Evolutionary conservation across 208 protist species (phyloP).

Genomic region (Novymonas esmeraldas): DNA sequence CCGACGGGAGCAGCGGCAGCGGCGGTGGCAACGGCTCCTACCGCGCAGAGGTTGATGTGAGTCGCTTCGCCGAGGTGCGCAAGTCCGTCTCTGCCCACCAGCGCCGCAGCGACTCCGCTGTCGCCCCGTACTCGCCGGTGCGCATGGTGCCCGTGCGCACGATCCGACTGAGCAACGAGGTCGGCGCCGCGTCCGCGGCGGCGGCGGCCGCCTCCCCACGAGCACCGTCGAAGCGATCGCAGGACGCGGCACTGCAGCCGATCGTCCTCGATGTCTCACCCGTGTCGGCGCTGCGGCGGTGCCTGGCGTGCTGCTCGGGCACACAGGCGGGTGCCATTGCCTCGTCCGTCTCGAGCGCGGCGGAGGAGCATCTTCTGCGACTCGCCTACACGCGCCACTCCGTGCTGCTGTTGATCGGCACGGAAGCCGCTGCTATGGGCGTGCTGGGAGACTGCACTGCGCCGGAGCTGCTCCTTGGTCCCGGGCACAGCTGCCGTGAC

Average conservation of each 20-base stretch:
- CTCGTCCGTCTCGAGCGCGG: slow-evolving; percentile 35
- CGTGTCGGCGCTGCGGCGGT: slow-evolving; percentile 36
- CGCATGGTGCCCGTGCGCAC: slow-evolving; percentile 55
- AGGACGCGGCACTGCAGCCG: slow-evolving; percentile 45
- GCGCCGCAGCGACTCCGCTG: slow-evolving; percentile 3
- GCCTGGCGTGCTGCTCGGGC: slow-evolving; percentile 45
- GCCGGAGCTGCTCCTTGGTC: slow-evolving; percentile 52
- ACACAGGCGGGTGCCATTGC: slow-evolving; percentile 18
- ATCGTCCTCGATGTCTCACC: slow-evolving; percentile 77
- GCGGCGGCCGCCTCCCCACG: background rate
- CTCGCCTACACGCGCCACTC: slow-evolving; percentile 58
- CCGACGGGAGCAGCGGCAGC: background rate
- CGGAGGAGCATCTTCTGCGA: slow-evolving; percentile 67
- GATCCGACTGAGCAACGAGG: slow-evolving; percentile 51
- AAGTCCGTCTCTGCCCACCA: background rate
- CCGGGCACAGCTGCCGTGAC: slow-evolving; percentile 23
- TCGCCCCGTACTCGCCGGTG: slow-evolving; percentile 15
- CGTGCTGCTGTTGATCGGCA: slow-evolving; percentile 76
- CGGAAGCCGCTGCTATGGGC: slow-evolving; percentile 39
- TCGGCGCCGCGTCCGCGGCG: slow-evolving; percentile 12
- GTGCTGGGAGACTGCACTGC: slow-evolving; percentile 35
- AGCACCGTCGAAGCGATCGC: background rate
- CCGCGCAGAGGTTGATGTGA: slow-evolving; percentile 42
- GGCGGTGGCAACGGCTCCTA: slow-evolving; percentile 10
- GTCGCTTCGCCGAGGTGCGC: slow-evolving; percentile 37